A percentile compares a stretch with the other conserved stretches of the same genome.
Evolutionary conservation across 1,284 basidiomycete genomes (phyloP).

Genomic region (Fomitiporia mediterranea): DNA sequence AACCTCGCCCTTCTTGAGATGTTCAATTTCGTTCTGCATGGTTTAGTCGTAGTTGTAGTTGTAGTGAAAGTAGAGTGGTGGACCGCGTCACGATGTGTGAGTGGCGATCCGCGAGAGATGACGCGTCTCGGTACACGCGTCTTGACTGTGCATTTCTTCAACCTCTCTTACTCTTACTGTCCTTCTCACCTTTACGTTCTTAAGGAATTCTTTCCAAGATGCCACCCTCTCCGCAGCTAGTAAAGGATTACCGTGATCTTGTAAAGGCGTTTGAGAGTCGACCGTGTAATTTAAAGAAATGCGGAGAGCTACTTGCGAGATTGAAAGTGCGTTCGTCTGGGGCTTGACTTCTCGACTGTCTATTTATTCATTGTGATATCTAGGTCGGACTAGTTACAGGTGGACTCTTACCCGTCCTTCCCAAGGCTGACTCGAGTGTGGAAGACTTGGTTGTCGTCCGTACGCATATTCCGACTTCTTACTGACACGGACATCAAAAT

Average conservation of each 20-base stretch:
- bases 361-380: background rate
- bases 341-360: background rate
- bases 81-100: slow-evolving; percentile 14
- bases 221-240: slow-evolving; percentile 54
- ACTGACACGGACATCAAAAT: background rate
- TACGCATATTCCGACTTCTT: slow-evolving; percentile 35
- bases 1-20: slow-evolving; percentile 87
- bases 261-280: slow-evolving; percentile 55
- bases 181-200: slow-evolving; percentile 24
- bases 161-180: slow-evolving; percentile 23
- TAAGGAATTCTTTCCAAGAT: slow-evolving; percentile 17
- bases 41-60: slow-evolving; percentile 24
- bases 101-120: slow-evolving; percentile 26
- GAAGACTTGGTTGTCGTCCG: slow-evolving; percentile 68
- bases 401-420: slow-evolving; percentile 59
- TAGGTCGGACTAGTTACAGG: slow-evolving; percentile 78
- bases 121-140: slow-evolving; percentile 55
- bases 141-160: slow-evolving; percentile 24
- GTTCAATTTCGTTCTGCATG: slow-evolving; percentile 75
- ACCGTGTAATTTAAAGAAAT: slow-evolving; percentile 62
- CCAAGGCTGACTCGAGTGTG: slow-evolving; percentile 49
- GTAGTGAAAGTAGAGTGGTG: slow-evolving; percentile 19
- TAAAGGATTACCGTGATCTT: slow-evolving; percentile 58
- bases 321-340: slow-evolving; percentile 54
- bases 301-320: slow-evolving; percentile 55